Evolutionary conservation across 1,284 basidiomycete genomes (phyloP).

Genomic region (Entoloma clypeatum): DNA sequence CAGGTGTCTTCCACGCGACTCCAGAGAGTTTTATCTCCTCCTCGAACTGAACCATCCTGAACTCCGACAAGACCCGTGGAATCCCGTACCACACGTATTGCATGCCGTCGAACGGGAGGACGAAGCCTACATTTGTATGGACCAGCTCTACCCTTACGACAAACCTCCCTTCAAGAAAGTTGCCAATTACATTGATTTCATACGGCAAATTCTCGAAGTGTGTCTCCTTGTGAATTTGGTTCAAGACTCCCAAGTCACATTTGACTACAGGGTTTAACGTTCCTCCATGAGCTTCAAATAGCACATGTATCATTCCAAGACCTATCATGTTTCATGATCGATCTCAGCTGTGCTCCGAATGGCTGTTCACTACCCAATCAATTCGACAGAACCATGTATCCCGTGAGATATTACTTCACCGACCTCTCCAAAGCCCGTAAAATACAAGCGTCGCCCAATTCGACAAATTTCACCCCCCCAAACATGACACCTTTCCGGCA

Average conservation of each 20-base stretch:
- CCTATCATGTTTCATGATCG: slow-evolving; percentile 41
- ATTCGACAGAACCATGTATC: slow-evolving; percentile 40
- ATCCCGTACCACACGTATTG: slow-evolving; percentile 44
- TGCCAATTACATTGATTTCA: slow-evolving; percentile 46
- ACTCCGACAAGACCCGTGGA: slow-evolving; percentile 47
- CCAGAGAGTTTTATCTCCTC: slow-evolving; percentile 37
- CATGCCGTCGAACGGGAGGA: slow-evolving; percentile 38
- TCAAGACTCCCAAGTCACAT: neutral
- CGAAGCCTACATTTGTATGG: slow-evolving; percentile 39
- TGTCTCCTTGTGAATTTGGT: neutral
- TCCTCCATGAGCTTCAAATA: slow-evolving; percentile 46
- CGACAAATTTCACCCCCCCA: slow-evolving; percentile 15
- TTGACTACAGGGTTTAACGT: slow-evolving; percentile 40
- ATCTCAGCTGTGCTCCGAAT: slow-evolving; percentile 34
- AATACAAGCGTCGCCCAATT: slow-evolving; percentile 16
- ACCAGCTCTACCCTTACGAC: slow-evolving; percentile 40
- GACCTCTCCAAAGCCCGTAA: slow-evolving; percentile 36
- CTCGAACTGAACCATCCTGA: slow-evolving; percentile 40
- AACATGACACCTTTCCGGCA: slow-evolving; percentile 24
- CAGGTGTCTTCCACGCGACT: slow-evolving; percentile 29
- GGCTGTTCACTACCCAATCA: slow-evolving; percentile 10
- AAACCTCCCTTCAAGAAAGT: slow-evolving; percentile 41
- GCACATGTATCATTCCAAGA: slow-evolving; percentile 32
- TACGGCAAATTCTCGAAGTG: slow-evolving; percentile 47
- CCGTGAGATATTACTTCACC: slow-evolving; percentile 46